phyloP scores from a whole-genome alignment of 371 early-diverging fungal genomes.

The Mucor racemosus region DNA sequence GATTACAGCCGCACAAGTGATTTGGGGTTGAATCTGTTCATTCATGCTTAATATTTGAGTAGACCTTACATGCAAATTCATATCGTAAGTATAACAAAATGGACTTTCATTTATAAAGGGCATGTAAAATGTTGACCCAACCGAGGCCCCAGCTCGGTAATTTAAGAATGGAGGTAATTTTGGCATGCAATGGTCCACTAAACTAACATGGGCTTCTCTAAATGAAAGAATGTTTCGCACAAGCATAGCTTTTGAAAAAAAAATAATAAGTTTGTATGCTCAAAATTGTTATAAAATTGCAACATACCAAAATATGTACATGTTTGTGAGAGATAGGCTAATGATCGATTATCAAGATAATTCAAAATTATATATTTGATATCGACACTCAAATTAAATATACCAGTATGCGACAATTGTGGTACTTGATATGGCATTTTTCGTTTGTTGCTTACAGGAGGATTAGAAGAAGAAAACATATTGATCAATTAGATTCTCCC shows the following conservation, averaged over 20 bases:
- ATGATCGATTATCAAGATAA: conserved; percentile 26
- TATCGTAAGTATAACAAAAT: conserved; percentile 32
- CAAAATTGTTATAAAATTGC: neutral
- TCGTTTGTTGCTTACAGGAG: neutral
- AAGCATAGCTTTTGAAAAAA: conserved; percentile 11
- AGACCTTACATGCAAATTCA: conserved; percentile 22
- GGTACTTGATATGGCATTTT: neutral
- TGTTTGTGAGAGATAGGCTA: conserved; percentile 25
- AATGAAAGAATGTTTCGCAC: conserved; percentile 22
- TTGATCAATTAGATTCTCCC: neutral
- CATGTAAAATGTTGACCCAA: conserved; percentile 33
- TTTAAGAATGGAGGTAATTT: conserved; percentile 20
- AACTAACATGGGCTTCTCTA: conserved; percentile 14
- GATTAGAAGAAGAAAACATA: neutral
- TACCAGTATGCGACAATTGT: neutral
- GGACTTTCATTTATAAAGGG: conserved; percentile 32
- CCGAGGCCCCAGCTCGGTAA: conserved; percentile 29
- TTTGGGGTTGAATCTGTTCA: conserved; percentile 22
- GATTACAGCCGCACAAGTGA: conserved; percentile 29
- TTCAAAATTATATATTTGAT: conserved; percentile 18
- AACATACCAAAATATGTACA: conserved; percentile 30
- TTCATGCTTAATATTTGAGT: conserved; percentile 13
- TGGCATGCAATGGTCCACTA: conserved; percentile 13
- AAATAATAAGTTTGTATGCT: neutral
- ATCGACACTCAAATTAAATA: conserved; percentile 27